phyloP scores from a whole-genome alignment of 1,284 basidiomycete species.

The Heterobasidion irregulare region DNA sequence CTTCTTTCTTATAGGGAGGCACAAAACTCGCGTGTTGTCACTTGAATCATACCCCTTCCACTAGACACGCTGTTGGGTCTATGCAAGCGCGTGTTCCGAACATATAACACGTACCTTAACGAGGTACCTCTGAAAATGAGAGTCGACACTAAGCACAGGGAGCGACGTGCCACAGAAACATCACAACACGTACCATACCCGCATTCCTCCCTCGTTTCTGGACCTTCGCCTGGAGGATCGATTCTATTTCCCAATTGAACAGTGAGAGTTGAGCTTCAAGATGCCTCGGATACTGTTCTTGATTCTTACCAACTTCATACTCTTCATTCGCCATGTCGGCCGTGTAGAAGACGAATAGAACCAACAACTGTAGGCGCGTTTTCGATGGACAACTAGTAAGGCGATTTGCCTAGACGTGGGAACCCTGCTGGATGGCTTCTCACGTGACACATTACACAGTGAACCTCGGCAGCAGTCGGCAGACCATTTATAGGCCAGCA shows the following conservation, averaged over 20 bases:
- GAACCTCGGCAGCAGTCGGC: too few relatives aligned
- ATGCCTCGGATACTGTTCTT: not conserved
- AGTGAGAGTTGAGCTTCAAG: not conserved
- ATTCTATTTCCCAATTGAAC: conserved; percentile 29
- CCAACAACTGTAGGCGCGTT: too few relatives aligned
- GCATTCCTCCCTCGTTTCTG: conserved; percentile 30
- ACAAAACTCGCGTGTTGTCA: conserved; percentile 55
- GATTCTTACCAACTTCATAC: conserved; percentile 63
- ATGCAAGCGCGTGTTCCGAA: not conserved
- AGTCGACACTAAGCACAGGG: too few relatives aligned
- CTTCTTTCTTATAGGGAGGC: not conserved
- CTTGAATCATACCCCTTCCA: conserved; percentile 59
- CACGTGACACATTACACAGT: too few relatives aligned
- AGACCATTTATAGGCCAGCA: too few relatives aligned
- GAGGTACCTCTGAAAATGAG: conserved; percentile 38
- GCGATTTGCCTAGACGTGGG: too few relatives aligned
- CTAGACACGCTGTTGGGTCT: conserved; percentile 24
- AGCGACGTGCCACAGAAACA: not conserved
- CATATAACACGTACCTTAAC: conserved; percentile 42
- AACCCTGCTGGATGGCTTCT: too few relatives aligned
- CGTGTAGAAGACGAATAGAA: too few relatives aligned
- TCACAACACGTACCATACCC: conserved; percentile 32
- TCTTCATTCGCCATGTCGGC: conserved; percentile 20
- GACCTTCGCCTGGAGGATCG: conserved; percentile 38
- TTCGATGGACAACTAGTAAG: too few relatives aligned